Percentiles rank a stretch among this genome's conserved stretches.
Conservation (phyloP, 768 basidiomycete genomes). For the Pleurotus cornucopiae region DNA sequence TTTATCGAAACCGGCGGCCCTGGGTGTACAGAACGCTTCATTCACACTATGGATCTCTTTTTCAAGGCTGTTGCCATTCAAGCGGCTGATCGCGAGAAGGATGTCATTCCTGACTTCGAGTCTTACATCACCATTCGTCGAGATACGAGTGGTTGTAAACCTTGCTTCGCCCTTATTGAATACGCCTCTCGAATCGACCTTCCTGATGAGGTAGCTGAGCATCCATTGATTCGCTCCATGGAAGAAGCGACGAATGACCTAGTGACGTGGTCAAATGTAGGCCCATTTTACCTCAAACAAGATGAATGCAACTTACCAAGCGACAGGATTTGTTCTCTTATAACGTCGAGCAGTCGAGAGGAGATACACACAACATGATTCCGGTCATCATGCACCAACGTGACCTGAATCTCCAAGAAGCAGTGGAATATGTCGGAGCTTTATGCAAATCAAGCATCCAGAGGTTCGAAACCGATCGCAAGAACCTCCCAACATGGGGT, state of each 20-base stretch:
- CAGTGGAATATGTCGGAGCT: conserved; percentile 31
- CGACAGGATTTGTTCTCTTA: conserved; percentile 36
- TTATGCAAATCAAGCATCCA: conserved; percentile 26
- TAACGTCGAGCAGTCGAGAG: conserved; percentile 33
- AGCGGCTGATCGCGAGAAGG: conserved; percentile 35
- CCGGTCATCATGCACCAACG: conserved; percentile 35
- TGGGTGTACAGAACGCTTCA: conserved; percentile 23
- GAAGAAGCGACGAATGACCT: conserved; percentile 47
- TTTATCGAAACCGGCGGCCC: conserved; percentile 8
- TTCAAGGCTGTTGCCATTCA: conserved; percentile 38
- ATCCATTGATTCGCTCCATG: conserved; percentile 43
- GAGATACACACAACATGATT: conserved; percentile 37
- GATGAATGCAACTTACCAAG: neutral
- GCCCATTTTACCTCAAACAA: neutral
- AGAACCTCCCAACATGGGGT: conserved; percentile 30
- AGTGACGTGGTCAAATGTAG: conserved; percentile 43
- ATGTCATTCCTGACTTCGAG: conserved; percentile 39
- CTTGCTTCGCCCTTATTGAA: conserved; percentile 48
- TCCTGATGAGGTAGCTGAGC: conserved; percentile 48
- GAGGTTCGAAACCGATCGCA: conserved; percentile 24
- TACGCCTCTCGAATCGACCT: conserved; percentile 48
- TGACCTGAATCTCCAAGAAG: conserved; percentile 26
- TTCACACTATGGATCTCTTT: conserved; percentile 36
- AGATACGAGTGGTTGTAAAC: conserved; percentile 49
- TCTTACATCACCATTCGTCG: conserved; percentile 50